Evolutionary conservation across 2,329 filamentous ascomycete species (phyloP).

Genomic region (Exophiala lecanii-corni): DNA sequence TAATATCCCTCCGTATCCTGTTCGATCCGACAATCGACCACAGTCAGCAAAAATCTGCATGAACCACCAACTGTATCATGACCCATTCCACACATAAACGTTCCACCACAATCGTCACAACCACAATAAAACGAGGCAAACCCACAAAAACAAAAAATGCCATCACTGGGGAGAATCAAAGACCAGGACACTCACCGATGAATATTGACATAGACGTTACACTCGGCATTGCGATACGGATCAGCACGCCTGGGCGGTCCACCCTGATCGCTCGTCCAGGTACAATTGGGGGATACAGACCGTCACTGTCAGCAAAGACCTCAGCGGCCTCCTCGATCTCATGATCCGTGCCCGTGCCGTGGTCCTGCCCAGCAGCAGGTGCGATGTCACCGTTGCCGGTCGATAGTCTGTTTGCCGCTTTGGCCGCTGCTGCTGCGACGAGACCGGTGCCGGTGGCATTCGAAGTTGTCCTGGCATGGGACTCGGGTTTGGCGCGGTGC

Average conservation of each 20-base stretch:
- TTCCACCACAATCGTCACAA: too few species aligned
- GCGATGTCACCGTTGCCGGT: too few species aligned
- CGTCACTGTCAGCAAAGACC: conserved; percentile 25
- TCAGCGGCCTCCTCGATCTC: conserved; percentile 15
- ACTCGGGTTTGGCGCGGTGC: too few species aligned
- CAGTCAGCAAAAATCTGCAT: background rate
- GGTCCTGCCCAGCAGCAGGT: conserved; percentile 18
- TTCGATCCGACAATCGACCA: conserved; percentile 1
- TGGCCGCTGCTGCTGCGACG: too few species aligned
- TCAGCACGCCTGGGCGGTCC: conserved; percentile 20
- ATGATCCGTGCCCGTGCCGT: conserved; percentile 3
- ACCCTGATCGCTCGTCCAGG: conserved; percentile 21
- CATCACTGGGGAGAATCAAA: conserved; percentile 1
- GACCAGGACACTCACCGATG: conserved; percentile 16
- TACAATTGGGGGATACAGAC: conserved; percentile 26
- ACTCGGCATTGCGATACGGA: conserved; percentile 20
- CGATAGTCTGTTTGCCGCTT: too few species aligned
- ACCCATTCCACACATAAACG: too few species aligned
- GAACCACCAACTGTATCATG: too few species aligned
- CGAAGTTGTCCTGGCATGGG: too few species aligned
- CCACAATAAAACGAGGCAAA: too few species aligned
- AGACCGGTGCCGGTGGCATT: too few species aligned
- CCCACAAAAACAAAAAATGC: too few species aligned
- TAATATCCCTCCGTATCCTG: conserved; percentile 30
- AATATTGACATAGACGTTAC: conserved; percentile 26